These are phyloP conservation scores for Exobasidium cylindrosporum DNA, from an alignment of 1,284 basidiomycete genomes.

Conservation along the genomic window DNA sequence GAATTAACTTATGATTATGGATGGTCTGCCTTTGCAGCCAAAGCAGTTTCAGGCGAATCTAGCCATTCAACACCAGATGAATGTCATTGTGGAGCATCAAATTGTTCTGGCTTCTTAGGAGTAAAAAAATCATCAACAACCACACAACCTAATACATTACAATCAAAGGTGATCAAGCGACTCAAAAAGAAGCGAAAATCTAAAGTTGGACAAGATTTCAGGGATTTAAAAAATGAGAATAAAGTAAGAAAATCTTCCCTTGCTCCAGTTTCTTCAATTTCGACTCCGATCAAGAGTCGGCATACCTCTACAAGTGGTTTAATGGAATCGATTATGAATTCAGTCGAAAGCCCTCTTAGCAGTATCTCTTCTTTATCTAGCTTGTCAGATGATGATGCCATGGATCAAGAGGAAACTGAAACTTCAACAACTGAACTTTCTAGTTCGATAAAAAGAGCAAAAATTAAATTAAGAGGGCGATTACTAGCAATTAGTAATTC, in stretches of 20 bases:
- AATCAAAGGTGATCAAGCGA: neutral
- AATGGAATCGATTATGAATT: neutral
- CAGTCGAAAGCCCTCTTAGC: neutral
- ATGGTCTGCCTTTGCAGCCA: conserved; percentile 40
- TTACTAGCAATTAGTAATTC: too few relatives aligned
- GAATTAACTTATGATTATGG: conserved; percentile 51
- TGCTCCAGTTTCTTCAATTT: neutral
- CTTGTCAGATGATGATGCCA: too few relatives aligned
- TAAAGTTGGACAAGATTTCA: too few relatives aligned
- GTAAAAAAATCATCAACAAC: conserved; percentile 24
- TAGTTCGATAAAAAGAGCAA: too few relatives aligned
- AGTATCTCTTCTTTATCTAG: neutral
- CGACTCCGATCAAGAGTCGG: neutral
- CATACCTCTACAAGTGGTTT: neutral
- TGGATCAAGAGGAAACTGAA: too few relatives aligned
- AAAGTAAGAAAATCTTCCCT: too few relatives aligned
- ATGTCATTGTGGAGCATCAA: conserved; percentile 42
- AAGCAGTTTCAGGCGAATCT: conserved; percentile 27
- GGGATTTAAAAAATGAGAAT: too few relatives aligned
- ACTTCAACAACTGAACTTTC: too few relatives aligned
- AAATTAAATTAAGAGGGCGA: too few relatives aligned
- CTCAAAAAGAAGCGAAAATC: neutral
- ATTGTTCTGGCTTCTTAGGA: conserved; percentile 43
- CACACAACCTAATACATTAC: neutral
- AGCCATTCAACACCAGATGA: conserved; percentile 5